A percentile compares a stretch with the other conserved stretches of the same genome.
These are phyloP conservation scores for Camelina hispida DNA, from an alignment of 345 rosid species.

Conservation along the genomic window DNA sequence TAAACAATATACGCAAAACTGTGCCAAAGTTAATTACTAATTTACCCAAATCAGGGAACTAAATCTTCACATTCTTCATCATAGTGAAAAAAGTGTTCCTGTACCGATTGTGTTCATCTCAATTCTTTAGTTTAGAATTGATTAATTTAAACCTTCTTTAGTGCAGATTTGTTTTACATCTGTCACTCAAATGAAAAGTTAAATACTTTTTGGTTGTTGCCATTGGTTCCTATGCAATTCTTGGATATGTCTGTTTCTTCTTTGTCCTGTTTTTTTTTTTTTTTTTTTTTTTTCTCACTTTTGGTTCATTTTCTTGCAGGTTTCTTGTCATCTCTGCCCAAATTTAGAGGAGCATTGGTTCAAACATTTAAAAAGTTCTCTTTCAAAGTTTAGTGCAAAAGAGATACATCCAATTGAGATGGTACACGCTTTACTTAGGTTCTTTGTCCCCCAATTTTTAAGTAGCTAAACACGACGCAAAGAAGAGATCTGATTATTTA, in stretches of 20 bases:
- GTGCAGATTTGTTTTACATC: conserved; percentile 18
- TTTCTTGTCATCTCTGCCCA: conserved; percentile 54
- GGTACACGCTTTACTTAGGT: conserved; percentile 51
- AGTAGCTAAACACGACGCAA: conserved; percentile 16
- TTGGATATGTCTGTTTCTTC: conserved; percentile 13
- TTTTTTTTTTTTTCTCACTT: conserved; percentile 12
- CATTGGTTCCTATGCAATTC: not conserved
- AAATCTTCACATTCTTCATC: conserved; percentile 1
- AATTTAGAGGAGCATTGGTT: conserved; percentile 50
- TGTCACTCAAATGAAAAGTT: conserved; percentile 19
- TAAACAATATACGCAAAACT: not conserved
- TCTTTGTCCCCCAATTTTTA: not conserved
- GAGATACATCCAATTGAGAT: conserved; percentile 50
- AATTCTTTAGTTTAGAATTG: conserved; percentile 6
- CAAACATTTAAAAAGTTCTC: conserved; percentile 52
- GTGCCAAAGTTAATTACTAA: not conserved
- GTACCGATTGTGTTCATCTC: not conserved
- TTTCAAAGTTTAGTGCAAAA: conserved; percentile 52
- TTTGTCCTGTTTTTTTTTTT: not conserved
- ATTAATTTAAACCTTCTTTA: conserved; percentile 4
- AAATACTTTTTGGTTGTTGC: conserved; percentile 12
- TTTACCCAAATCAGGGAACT: not conserved
- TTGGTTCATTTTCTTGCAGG: conserved; percentile 50
- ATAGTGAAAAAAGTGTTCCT: not conserved
- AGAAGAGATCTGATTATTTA: not conserved